Evolutionary conservation across 306 rosid genomes (phyloP).

Genomic region (Cucumis melo): DNA sequence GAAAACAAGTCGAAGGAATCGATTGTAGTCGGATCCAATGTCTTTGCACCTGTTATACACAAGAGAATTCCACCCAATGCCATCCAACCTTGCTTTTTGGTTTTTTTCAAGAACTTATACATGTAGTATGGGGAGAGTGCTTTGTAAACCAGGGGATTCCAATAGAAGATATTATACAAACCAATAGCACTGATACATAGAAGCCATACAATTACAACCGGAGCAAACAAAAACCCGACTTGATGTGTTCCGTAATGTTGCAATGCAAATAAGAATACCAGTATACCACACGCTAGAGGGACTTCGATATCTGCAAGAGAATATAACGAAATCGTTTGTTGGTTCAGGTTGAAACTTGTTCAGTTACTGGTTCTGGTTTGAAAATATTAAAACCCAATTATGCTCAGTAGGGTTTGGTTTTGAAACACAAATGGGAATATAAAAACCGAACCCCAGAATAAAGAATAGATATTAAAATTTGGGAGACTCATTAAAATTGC

Average conservation of each 20-base stretch:
- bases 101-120: slow-evolving; percentile 75
- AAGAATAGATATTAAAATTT: too few relatives aligned
- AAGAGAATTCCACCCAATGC: slow-evolving; percentile 81
- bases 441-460: too few relatives aligned
- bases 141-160: slow-evolving; percentile 85
- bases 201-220: slow-evolving; percentile 78
- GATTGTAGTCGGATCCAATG: not conserved
- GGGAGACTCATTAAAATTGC: too few relatives aligned
- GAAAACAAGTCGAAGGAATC: not conserved
- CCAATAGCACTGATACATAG: slow-evolving; percentile 89
- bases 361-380: too few relatives aligned
- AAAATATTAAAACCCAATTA: too few relatives aligned
- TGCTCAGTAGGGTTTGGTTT: too few relatives aligned
- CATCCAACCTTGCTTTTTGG: slow-evolving; percentile 85
- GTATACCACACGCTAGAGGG: slow-evolving; percentile 71
- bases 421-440: too few relatives aligned
- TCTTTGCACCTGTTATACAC: slow-evolving; percentile 69
- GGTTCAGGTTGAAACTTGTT: too few relatives aligned
- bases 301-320: slow-evolving; percentile 68
- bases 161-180: slow-evolving; percentile 62
- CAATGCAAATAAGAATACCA: slow-evolving; percentile 64
- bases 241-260: slow-evolving; percentile 95
- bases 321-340: not conserved
- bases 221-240: slow-evolving; percentile 78
- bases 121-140: slow-evolving; percentile 95